phyloP scores from a whole-genome alignment of 495 filamentous ascomycete genomes.

The Trypethelium eluteriae region DNA sequence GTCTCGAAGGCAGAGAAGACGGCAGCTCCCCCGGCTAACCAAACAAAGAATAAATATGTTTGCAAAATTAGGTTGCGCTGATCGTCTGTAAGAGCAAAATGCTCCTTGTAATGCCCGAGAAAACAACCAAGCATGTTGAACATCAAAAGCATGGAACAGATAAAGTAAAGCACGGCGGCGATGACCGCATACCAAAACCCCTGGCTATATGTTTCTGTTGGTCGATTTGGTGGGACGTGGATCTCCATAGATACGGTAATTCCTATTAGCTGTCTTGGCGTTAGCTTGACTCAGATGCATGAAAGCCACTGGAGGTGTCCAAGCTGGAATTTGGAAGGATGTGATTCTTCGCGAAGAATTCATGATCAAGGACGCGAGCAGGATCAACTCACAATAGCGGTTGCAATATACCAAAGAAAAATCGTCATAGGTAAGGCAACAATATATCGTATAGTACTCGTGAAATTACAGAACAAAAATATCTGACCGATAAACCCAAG shows the following conservation, averaged over 20 bases:
- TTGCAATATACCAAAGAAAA: conserved; percentile 59
- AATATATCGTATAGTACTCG: conserved; percentile 68
- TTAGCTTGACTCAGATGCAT: background rate
- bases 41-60: conserved; percentile 55
- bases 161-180: conserved; percentile 57
- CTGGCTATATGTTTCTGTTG: conserved; percentile 58
- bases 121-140: conserved; percentile 75
- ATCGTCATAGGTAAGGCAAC: conserved; percentile 63
- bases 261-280: conserved; percentile 46
- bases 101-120: conserved; percentile 67
- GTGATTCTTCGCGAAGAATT: background rate
- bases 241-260: conserved; percentile 54
- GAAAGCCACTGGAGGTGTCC: background rate
- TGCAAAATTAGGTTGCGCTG: conserved; percentile 62
- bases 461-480: conserved; percentile 78
- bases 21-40: conserved; percentile 53
- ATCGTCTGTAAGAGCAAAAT: conserved; percentile 64
- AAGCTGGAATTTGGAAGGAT: background rate
- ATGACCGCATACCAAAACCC: conserved; percentile 73
- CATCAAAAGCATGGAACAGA: conserved; percentile 57
- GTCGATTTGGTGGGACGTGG: conserved; percentile 51
- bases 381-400: conserved; percentile 49
- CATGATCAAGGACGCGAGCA: background rate
- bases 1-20: conserved; percentile 45
- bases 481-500: conserved; percentile 63